phyloP scores from a whole-genome alignment of 768 basidiomycete genomes.

The Sistotremastrum niveocremeum region DNA sequence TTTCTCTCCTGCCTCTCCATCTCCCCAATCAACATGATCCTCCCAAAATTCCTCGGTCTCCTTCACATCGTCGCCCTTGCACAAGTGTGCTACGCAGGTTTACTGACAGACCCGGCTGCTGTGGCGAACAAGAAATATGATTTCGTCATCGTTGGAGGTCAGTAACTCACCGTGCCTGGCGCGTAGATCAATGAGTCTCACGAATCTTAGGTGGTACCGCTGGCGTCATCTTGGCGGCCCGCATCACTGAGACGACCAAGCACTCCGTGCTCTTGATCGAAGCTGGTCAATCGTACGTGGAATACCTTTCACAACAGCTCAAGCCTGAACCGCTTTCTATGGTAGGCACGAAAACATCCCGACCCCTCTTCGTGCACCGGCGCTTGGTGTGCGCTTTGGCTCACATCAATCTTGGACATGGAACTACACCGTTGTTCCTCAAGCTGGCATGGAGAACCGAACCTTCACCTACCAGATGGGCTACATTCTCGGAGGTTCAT shows the following conservation, averaged over 20 bases:
- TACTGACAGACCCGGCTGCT: too few species aligned
- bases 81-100: too few species aligned
- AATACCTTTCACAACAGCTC: background rate
- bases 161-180: background rate
- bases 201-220: slow-evolving; percentile 19
- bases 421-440: slow-evolving; percentile 2
- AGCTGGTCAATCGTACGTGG: slow-evolving; percentile 8
- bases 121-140: background rate
- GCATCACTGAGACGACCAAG: slow-evolving; percentile 19
- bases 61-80: too few species aligned
- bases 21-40: too few species aligned
- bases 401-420: background rate
- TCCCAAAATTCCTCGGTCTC: too few species aligned
- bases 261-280: slow-evolving; percentile 19
- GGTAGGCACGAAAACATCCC: too few species aligned
- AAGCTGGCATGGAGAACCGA: background rate
- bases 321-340: too few species aligned
- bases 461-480: slow-evolving; percentile 1
- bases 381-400: too few species aligned
- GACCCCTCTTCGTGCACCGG: too few species aligned
- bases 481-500: slow-evolving; percentile 1
- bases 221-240: slow-evolving; percentile 20
- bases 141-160: slow-evolving; percentile 4
- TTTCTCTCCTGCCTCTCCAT: too few species aligned
- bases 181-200: background rate